Evolutionary conservation across 1,284 basidiomycete species (phyloP).

Genomic region (Hymenochaete sp.): DNA sequence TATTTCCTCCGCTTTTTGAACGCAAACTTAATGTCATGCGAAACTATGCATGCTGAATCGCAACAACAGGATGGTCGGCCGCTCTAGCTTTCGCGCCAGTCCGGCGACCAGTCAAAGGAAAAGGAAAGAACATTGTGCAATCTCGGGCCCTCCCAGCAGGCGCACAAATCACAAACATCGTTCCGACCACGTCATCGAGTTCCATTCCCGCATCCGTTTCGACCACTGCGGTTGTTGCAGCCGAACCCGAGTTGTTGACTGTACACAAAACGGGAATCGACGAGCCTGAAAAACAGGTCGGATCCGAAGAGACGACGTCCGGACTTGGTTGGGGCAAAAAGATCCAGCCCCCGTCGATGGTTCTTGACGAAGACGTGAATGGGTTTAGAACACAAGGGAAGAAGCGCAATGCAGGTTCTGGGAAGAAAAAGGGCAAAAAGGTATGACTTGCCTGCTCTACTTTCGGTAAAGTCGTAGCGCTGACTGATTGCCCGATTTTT

Average conservation of each 20-base stretch:
- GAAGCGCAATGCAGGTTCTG: conserved; percentile 37
- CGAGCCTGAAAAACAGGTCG: conserved; percentile 20
- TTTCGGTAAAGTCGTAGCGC: neutral
- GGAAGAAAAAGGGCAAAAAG: conserved; percentile 54
- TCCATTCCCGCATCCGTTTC: conserved; percentile 31
- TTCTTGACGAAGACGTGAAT: conserved; percentile 79
- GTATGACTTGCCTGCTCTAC: conserved; percentile 30
- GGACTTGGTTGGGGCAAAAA: conserved; percentile 70
- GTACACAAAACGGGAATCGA: too few relatives aligned
- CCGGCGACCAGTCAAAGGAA: conserved; percentile 39
- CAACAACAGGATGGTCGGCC: conserved; percentile 75
- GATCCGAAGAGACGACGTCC: conserved; percentile 19
- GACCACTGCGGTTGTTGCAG: conserved; percentile 64
- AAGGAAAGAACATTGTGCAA: conserved; percentile 38
- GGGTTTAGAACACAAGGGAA: conserved; percentile 58
- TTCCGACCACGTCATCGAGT: neutral
- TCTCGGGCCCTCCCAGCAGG: conserved; percentile 51
- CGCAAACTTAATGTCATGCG: conserved; percentile 24
- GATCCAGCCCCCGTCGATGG: conserved; percentile 81
- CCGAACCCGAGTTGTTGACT: conserved; percentile 56
- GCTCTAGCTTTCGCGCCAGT: conserved; percentile 79
- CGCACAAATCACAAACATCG: conserved; percentile 31
- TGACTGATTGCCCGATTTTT: conserved; percentile 1
- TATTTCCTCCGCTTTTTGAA: conserved; percentile 31
- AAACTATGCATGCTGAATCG: conserved; percentile 7